Conservation (phyloP, 495 filamentous ascomycete species). For the Chaetomidium leptoderma region DNA sequence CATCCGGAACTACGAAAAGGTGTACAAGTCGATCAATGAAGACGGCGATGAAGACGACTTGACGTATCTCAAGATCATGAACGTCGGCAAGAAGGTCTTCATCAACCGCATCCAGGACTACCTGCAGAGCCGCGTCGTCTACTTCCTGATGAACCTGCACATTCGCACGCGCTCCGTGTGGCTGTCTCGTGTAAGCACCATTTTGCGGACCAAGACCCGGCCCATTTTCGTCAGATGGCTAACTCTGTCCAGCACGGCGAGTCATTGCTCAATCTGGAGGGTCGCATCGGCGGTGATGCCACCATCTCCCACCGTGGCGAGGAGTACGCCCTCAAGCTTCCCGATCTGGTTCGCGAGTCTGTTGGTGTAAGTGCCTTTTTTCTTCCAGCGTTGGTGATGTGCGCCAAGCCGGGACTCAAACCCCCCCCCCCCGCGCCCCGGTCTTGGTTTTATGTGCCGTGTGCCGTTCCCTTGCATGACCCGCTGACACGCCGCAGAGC, state of each 20-base stretch:
- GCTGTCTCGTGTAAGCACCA: slow-evolving; percentile 75
- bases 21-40: slow-evolving; percentile 86
- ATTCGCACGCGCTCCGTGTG: slow-evolving; percentile 97
- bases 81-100: slow-evolving; percentile 89
- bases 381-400: slow-evolving; percentile 3
- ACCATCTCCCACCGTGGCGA: slow-evolving; percentile 81
- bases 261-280: slow-evolving; percentile 81
- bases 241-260: slow-evolving; percentile 71
- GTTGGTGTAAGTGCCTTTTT: slow-evolving; percentile 55
- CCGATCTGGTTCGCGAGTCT: slow-evolving; percentile 73
- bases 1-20: slow-evolving; percentile 94
- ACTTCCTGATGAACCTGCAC: slow-evolving; percentile 97
- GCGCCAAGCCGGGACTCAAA: slow-evolving; percentile 18
- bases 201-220: neutral
- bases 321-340: slow-evolving; percentile 76
- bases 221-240: slow-evolving; percentile 9
- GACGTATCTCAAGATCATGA: slow-evolving; percentile 95
- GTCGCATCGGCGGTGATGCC: slow-evolving; percentile 88
- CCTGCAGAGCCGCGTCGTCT: slow-evolving; percentile 89
- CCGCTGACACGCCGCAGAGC: slow-evolving; percentile 35
- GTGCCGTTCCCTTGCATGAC: neutral
- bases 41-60: slow-evolving; percentile 67
- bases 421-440: too few relatives aligned
- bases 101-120: slow-evolving; percentile 98
- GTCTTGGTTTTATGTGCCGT: slow-evolving; percentile 6